A percentile compares a stretch with the other conserved stretches of the same genome.
phyloP scores from a whole-genome alignment of 1,139 yeast species.

The Cylindricascospora bacillispora region DNA sequence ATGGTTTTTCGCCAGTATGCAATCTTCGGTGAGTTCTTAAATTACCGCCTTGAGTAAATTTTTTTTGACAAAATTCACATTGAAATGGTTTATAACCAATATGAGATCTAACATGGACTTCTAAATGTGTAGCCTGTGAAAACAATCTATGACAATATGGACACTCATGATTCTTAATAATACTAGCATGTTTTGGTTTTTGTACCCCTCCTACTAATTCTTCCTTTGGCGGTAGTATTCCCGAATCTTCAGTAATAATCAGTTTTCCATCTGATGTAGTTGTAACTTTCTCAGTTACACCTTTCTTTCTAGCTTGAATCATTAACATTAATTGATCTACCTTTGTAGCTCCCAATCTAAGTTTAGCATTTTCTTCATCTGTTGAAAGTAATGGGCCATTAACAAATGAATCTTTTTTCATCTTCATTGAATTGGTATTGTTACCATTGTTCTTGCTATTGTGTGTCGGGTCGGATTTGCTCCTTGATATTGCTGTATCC shows the following conservation, averaged over 20 bases:
- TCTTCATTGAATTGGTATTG: background rate
- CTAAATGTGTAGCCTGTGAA: slow-evolving; percentile 65
- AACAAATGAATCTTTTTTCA: no score
- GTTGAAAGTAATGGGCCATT: background rate
- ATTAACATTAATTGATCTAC: slow-evolving; percentile 84
- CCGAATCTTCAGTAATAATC: slow-evolving; percentile 12
- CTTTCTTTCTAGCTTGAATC: slow-evolving; percentile 75
- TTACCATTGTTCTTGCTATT: background rate
- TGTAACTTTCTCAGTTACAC: slow-evolving; percentile 48
- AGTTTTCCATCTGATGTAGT: slow-evolving; percentile 49
- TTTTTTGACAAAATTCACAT: slow-evolving; percentile 66
- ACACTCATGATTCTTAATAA: slow-evolving; percentile 51
- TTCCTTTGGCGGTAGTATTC: slow-evolving; percentile 45
- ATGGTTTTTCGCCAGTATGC: slow-evolving; percentile 90
- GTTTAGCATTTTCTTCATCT: slow-evolving; percentile 43
- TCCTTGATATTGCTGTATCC: no score
- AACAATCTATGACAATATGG: slow-evolving; percentile 58
- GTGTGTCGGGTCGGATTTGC: background rate
- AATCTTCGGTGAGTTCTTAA: slow-evolving; percentile 74
- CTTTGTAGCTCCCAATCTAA: slow-evolving; percentile 71
- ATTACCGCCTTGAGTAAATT: slow-evolving; percentile 89
- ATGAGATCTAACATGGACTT: slow-evolving; percentile 68
- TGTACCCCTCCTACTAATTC: slow-evolving; percentile 77
- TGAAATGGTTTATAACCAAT: slow-evolving; percentile 70
- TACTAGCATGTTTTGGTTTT: slow-evolving; percentile 36